Percentiles rank a stretch among this genome's conserved stretches.
phyloP scores from a whole-genome alignment of 768 basidiomycete species.

The Dendrothele bispora region DNA sequence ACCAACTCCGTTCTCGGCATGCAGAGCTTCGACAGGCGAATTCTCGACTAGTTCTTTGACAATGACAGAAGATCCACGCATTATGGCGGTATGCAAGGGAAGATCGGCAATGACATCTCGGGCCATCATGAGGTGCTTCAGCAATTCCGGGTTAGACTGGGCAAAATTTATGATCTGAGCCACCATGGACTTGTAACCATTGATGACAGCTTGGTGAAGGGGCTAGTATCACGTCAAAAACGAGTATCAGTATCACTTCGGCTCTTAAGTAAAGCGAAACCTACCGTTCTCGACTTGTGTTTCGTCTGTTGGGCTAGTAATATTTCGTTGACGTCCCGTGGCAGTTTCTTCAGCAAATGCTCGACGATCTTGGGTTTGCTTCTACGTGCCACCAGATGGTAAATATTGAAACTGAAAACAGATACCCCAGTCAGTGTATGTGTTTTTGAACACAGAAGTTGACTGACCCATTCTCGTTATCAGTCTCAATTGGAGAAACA shows the following conservation, averaged over 20 bases:
- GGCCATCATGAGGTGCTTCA: too few relatives aligned
- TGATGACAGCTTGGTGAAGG: constrained; percentile 51
- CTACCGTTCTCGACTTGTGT: constrained; percentile 45
- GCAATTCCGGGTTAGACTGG: constrained; percentile 39
- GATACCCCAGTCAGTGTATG: neutral
- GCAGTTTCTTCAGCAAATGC: constrained; percentile 49
- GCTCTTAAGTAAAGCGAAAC: constrained; percentile 6
- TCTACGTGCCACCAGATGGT: constrained; percentile 42
- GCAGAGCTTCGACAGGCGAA: constrained; percentile 37
- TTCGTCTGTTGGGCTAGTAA: constrained; percentile 49
- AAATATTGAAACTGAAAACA: constrained; percentile 58
- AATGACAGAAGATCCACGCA: constrained; percentile 31
- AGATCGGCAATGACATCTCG: constrained; percentile 49
- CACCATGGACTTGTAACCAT: constrained; percentile 25
- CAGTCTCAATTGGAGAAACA: constrained; percentile 42
- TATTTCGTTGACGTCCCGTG: constrained; percentile 44
- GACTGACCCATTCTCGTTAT: constrained; percentile 43
- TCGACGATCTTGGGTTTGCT: constrained; percentile 33
- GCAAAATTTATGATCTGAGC: constrained; percentile 38
- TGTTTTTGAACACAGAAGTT: neutral
- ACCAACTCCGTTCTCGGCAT: constrained; percentile 52
- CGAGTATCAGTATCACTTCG: too few relatives aligned
- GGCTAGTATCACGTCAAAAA: too few relatives aligned
- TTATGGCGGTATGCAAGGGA: constrained; percentile 50
- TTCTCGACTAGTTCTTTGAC: constrained; percentile 37